phyloP scores from a whole-genome alignment of 106 monocot genomes.

The Xerophyta viscosa region DNA sequence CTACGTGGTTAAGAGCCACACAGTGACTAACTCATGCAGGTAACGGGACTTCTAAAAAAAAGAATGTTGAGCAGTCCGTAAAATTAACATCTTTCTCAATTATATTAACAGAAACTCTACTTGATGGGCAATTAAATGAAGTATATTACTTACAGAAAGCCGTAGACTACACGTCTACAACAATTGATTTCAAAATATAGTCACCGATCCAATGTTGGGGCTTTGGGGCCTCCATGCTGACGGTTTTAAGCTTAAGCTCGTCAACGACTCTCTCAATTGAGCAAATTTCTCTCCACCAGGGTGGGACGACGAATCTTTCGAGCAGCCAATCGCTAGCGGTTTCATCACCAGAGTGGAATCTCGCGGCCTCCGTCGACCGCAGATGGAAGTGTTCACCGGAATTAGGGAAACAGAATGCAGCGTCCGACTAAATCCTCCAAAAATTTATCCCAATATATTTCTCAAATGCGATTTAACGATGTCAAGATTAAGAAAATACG shows the following conservation, averaged over 20 bases:
- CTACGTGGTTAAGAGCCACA: too few species aligned
- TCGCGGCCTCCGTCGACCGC: too few species aligned
- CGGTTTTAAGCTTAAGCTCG: conserved; percentile 86
- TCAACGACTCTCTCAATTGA: conserved; percentile 57
- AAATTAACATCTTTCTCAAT: conserved; percentile 89
- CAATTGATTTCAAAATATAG: neutral
- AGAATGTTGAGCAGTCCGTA: conserved; percentile 13
- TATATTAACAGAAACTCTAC: conserved; percentile 94
- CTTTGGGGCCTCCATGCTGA: conserved; percentile 96
- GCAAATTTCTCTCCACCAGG: conserved; percentile 78
- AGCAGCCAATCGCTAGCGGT: too few species aligned
- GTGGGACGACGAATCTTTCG: conserved; percentile 18
- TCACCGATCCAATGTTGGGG: conserved; percentile 96
- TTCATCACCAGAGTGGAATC: too few species aligned
- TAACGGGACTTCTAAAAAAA: neutral
- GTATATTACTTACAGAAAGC: neutral
- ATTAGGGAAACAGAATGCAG: too few species aligned
- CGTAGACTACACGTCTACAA: neutral
- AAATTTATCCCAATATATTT: too few species aligned
- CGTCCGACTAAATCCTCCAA: too few species aligned
- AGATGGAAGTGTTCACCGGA: neutral
- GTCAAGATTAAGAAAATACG: too few species aligned
- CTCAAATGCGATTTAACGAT: too few species aligned
- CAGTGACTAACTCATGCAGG: neutral
- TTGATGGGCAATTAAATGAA: neutral